Evolutionary conservation across 2,329 filamentous ascomycete species (phyloP), one percentile per base, ranked within the genome.

Genomic region (Fusarium agapanthi): DNA sequence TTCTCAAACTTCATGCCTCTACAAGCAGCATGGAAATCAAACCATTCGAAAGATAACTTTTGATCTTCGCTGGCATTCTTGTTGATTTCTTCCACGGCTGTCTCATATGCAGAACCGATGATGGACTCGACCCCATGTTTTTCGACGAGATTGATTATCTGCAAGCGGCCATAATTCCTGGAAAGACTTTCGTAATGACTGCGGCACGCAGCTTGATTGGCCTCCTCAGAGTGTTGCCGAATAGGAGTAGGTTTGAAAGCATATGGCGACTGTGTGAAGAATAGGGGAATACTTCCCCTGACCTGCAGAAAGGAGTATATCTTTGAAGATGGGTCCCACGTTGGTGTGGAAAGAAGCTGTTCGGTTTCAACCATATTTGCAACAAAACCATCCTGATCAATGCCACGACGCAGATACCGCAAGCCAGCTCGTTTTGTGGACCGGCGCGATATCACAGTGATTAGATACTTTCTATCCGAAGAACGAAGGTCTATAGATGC

Each of bases 1-100:
- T 98, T 98, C 78, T 98, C 95, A 78, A 98, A 99, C 75, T 94
- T 97, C 95, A 99, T 98, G 1, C 96, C 96, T 22, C 94, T 92
- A 78, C 96, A 98, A 34, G 93, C 93, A 24, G 90, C 88, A 80
- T 98, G 96, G 77, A 99, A 99, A 79, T 99, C 96, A 76, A 98
- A 99, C 96, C 96, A 99, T 79, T 97, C 94, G 77, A 97, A 97
- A 2, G 80, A 75, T 38, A 82, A 76, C n/a, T 71, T 73, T 5
- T 81, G 54, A 22, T 72, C 80, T 28, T 89, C 85, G 26, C 86
- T 80, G 9, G 86, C 85, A 45, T 88, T 85, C 13, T 91, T 86
- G 71, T 96, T 97, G 59, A 95, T 84, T 30, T 85, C 82, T 54
- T 89, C 84, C 4, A 93, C 87, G 65, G 90, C 90, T 55, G 88